Evolutionary conservation across 1,284 basidiomycete genomes (phyloP).

Genomic region (Phenoliferia sp.): DNA sequence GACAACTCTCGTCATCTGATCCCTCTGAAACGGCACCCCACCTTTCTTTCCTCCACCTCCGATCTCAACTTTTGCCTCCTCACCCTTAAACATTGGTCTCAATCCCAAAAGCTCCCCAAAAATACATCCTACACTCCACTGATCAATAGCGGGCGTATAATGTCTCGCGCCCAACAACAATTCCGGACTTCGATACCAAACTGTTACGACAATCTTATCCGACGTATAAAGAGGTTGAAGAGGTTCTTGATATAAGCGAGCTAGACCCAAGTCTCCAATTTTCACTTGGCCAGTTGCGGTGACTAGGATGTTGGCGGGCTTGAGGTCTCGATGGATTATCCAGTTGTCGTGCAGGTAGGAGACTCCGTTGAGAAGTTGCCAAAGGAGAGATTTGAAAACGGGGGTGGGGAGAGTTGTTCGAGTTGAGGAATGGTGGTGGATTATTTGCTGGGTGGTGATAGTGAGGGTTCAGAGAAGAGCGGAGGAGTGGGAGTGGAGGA

Average conservation of each 20-base stretch:
- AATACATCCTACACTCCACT: slow-evolving; percentile 96
- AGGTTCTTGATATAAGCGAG: slow-evolving; percentile 77
- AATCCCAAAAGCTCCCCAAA: slow-evolving; percentile 90
- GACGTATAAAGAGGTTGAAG: slow-evolving; percentile 69
- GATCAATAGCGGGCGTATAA: slow-evolving; percentile 91
- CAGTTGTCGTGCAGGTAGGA: slow-evolving; percentile 92
- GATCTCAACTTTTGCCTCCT: slow-evolving; percentile 91
- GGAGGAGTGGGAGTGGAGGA: not conserved
- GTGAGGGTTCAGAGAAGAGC: not conserved
- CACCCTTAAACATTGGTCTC: slow-evolving; percentile 96
- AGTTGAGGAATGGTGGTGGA: slow-evolving; percentile 92
- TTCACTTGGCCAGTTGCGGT: slow-evolving; percentile 85
- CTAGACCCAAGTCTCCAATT: slow-evolving; percentile 94
- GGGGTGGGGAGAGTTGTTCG: slow-evolving; percentile 66
- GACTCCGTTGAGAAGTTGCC: slow-evolving; percentile 93
- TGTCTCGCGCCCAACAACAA: slow-evolving; percentile 90
- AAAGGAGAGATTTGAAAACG: slow-evolving; percentile 87
- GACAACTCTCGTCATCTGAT: slow-evolving; percentile 90
- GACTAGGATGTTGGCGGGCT: slow-evolving; percentile 97
- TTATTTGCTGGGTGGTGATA: slow-evolving; percentile 70
- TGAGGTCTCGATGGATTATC: slow-evolving; percentile 93
- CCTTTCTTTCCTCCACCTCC: slow-evolving; percentile 53
- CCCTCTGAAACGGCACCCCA: slow-evolving; percentile 80
- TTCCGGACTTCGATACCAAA: slow-evolving; percentile 98
- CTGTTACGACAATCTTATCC: slow-evolving; percentile 96